Conservation (phyloP, 179 eudicot species). For the Silene noctiflora region DNA sequence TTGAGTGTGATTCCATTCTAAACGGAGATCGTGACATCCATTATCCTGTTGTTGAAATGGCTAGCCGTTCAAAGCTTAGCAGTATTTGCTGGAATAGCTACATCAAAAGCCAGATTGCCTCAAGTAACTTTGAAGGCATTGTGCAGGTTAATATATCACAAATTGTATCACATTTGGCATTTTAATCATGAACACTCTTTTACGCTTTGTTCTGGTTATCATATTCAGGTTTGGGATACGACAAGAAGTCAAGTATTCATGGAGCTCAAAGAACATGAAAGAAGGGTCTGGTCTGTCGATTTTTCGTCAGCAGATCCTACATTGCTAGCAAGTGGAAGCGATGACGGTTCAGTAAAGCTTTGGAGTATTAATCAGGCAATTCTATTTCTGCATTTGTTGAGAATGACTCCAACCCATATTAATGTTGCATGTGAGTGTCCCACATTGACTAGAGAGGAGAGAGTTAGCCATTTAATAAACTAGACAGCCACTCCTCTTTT, state of each 20-base stretch:
- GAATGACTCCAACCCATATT: neutral
- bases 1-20: slow-evolving; percentile 67
- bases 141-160: slow-evolving; percentile 60
- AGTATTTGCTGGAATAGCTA: slow-evolving; percentile 96
- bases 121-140: slow-evolving; percentile 90
- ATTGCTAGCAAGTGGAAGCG: slow-evolving; percentile 92
- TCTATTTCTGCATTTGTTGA: slow-evolving; percentile 72
- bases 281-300: slow-evolving; percentile 92
- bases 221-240: slow-evolving; percentile 85
- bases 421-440: neutral
- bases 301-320: slow-evolving; percentile 93
- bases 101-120: slow-evolving; percentile 94
- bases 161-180: neutral
- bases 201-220: slow-evolving; percentile 16
- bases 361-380: slow-evolving; percentile 99
- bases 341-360: slow-evolving; percentile 94
- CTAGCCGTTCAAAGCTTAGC: slow-evolving; percentile 80
- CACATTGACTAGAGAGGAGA: neutral
- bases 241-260: slow-evolving; percentile 74
- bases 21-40: slow-evolving; percentile 80
- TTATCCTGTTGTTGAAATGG: slow-evolving; percentile 90
- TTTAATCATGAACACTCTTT: slow-evolving; percentile 9
- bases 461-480: neutral
- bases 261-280: slow-evolving; percentile 89
- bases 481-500: neutral